Percentiles rank a stretch among this genome's conserved stretches.
These are phyloP conservation scores for Malania oleifera DNA, from an alignment of 164 flowering plant species.

Conservation along the genomic window DNA sequence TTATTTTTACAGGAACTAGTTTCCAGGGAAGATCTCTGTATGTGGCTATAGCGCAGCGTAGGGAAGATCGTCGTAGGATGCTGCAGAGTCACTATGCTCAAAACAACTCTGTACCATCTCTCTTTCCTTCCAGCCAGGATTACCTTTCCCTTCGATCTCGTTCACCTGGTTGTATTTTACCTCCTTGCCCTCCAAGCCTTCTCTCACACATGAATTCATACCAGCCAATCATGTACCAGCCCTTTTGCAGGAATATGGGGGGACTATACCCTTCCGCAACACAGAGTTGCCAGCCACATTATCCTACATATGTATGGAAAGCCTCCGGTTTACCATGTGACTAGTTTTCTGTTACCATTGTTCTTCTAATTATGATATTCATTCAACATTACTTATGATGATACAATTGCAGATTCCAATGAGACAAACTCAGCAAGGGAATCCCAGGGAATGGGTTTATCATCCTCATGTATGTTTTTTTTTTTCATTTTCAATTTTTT, in stretches of 20 bases:
- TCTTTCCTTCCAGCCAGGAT: background rate
- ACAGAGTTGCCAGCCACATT: constrained; percentile 1
- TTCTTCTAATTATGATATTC: background rate
- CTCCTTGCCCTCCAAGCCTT: constrained; percentile 5
- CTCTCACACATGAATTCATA: background rate
- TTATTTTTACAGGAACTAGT: constrained; percentile 17
- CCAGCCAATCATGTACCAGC: constrained; percentile 13
- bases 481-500: background rate
- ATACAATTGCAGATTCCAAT: constrained; percentile 10
- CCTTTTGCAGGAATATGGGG: background rate
- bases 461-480: constrained; percentile 12
- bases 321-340: background rate
- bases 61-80: constrained; percentile 13
- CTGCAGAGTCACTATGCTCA: constrained; percentile 2
- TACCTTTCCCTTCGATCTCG: background rate
- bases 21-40: constrained; percentile 17
- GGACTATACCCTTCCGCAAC: constrained; percentile 1
- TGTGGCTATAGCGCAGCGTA: constrained; percentile 24
- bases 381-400: background rate
- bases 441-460: background rate
- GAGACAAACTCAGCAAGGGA: constrained; percentile 10
- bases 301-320: constrained; percentile 14
- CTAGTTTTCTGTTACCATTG: background rate
- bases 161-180: constrained; percentile 1
- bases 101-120: background rate